Evolutionary conservation across 495 filamentous ascomycete species (phyloP).

Genomic region (Talaromyces stipitatus): DNA sequence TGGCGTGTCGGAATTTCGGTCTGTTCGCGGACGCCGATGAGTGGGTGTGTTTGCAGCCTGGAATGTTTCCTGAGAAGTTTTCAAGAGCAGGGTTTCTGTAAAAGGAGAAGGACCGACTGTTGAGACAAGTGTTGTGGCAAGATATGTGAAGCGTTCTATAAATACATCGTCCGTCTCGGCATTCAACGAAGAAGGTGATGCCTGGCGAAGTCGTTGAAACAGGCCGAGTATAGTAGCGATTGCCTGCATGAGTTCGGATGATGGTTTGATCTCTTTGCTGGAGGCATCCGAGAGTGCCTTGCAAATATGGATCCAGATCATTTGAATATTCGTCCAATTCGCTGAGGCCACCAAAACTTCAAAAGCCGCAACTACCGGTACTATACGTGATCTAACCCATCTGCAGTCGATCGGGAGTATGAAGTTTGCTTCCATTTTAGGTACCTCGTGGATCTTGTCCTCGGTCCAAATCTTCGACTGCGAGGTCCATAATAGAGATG

Average conservation of each 20-base stretch:
- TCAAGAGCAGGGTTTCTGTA: conserved; percentile 60
- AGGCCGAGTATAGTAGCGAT: conserved; percentile 62
- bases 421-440: conserved; percentile 56
- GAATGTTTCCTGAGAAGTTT: conserved; percentile 32
- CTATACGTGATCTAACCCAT: conserved; percentile 73
- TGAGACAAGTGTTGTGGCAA: conserved; percentile 54
- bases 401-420: conserved; percentile 71
- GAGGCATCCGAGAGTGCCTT: conserved; percentile 67
- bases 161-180: conserved; percentile 36
- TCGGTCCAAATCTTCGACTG: conserved; percentile 65
- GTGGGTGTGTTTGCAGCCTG: conserved; percentile 44
- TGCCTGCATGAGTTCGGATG: conserved; percentile 70
- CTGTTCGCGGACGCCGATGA: conserved; percentile 17
- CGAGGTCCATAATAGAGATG: conserved; percentile 58
- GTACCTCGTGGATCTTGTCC: conserved; percentile 52
- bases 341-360: conserved; percentile 53
- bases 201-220: conserved; percentile 60
- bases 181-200: conserved; percentile 30
- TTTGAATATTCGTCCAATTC: conserved; percentile 43
- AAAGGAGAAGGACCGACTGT: conserved; percentile 68
- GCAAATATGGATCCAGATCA: conserved; percentile 63
- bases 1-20: conserved; percentile 25
- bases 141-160: conserved; percentile 49
- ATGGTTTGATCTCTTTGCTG: conserved; percentile 84
- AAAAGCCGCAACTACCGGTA: conserved; percentile 53